These are phyloP conservation scores for Bisporella sp. DNA, from an alignment of 2,329 filamentous ascomycete genomes.

Conservation along the genomic window DNA sequence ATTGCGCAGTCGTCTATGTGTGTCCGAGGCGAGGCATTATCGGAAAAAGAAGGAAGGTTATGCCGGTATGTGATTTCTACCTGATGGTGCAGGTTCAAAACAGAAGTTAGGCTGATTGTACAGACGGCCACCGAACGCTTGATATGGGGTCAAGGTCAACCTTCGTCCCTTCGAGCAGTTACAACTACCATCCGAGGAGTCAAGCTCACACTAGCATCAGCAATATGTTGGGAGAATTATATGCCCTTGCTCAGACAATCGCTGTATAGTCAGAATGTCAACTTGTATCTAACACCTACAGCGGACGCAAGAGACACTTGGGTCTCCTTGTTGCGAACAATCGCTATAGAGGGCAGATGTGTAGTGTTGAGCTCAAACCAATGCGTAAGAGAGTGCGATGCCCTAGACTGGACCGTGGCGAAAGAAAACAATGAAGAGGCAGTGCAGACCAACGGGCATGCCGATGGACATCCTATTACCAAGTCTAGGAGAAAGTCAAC, in stretches of 20 bases:
- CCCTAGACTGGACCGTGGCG: constrained; percentile 49
- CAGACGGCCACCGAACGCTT: constrained; percentile 72
- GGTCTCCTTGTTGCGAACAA: constrained; percentile 73
- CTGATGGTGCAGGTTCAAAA: no score
- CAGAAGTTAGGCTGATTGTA: not conserved
- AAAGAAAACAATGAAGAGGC: constrained; percentile 4
- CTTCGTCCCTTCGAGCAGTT: constrained; percentile 71
- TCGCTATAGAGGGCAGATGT: constrained; percentile 74
- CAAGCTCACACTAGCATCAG: constrained; percentile 72
- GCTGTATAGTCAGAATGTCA: constrained; percentile 85
- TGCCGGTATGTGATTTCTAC: constrained; percentile 56
- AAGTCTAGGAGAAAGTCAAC: constrained; percentile 13
- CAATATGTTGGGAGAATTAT: constrained; percentile 96
- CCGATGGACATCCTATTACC: not conserved
- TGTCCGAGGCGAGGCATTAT: constrained; percentile 66
- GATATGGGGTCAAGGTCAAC: constrained; percentile 82
- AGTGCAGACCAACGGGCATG: constrained; percentile 1
- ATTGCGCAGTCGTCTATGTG: constrained; percentile 77
- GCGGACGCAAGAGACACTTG: constrained; percentile 80
- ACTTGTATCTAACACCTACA: constrained; percentile 84
- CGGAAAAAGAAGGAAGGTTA: constrained; percentile 86
- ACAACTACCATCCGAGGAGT: constrained; percentile 73
- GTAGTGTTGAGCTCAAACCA: constrained; percentile 86
- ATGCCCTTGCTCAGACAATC: constrained; percentile 84
- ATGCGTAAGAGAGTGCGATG: constrained; percentile 54